Percentiles rank a stretch among this genome's conserved stretches.
phyloP scores from a whole-genome alignment of 2,329 filamentous ascomycete genomes.

The Cryphonectria parasitica region DNA sequence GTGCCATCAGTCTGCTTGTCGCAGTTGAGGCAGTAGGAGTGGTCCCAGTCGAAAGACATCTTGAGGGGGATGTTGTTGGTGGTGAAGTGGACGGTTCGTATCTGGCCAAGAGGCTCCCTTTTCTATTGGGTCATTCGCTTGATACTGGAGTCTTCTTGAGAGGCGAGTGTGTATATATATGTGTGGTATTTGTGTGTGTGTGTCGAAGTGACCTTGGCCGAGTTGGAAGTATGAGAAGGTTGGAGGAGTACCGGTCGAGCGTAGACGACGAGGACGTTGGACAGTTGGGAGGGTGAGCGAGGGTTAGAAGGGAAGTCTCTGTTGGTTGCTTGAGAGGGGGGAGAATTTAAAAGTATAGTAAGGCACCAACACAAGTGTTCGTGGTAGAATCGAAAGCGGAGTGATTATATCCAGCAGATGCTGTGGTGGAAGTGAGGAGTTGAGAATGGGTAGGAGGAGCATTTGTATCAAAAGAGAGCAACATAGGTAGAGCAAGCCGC shows the following conservation, averaged over 20 bases:
- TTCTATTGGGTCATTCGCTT: background rate
- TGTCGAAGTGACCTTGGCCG: background rate
- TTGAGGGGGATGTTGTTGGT: constrained; percentile 33
- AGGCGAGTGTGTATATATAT: background rate
- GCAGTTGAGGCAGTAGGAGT: constrained; percentile 92
- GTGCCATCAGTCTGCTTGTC: constrained; percentile 83
- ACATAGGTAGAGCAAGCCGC: constrained; percentile 18
- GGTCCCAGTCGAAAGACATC: constrained; percentile 74
- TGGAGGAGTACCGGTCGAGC: background rate
- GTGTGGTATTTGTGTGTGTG: background rate
- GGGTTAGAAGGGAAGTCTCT: constrained; percentile 7
- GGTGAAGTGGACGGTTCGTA: background rate
- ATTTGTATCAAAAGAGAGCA: constrained; percentile 25
- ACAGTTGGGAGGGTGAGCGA: constrained; percentile 12
- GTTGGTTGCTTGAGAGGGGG: background rate
- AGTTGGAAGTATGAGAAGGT: background rate
- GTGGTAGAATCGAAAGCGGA: constrained; percentile 8
- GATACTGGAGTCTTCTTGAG: background rate
- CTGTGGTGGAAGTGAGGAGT: constrained; percentile 12
- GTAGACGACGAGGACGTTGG: background rate
- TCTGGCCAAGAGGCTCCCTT: constrained; percentile 13
- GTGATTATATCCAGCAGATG: background rate
- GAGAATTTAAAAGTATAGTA: background rate
- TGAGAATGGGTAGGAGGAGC: constrained; percentile 25
- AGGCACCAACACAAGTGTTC: constrained; percentile 3